Evolutionary conservation across 2,329 filamentous ascomycete genomes (phyloP).

Genomic region (Fusarium avenaceum): DNA sequence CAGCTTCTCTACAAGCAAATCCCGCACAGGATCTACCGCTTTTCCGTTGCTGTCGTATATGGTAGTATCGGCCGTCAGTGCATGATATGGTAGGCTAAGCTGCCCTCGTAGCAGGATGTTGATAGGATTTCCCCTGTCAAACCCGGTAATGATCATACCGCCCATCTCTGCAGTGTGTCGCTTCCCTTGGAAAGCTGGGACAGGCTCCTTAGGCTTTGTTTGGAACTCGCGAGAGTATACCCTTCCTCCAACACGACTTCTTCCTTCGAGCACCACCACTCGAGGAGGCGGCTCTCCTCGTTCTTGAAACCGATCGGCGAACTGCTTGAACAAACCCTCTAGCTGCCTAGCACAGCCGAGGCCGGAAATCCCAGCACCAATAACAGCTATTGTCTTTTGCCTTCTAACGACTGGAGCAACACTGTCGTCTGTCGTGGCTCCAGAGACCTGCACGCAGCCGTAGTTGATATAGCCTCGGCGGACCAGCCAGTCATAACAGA

Average conservation of each 20-base stretch:
- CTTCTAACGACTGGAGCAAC: slow-evolving; percentile 57
- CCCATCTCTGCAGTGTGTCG: slow-evolving; percentile 94
- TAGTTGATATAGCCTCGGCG: slow-evolving; percentile 97
- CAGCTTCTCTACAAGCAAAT: slow-evolving; percentile 87
- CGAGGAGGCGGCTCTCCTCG: slow-evolving; percentile 77
- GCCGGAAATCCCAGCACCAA: slow-evolving; percentile 95
- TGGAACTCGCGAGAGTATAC: slow-evolving; percentile 85
- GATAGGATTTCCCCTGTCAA: slow-evolving; percentile 93
- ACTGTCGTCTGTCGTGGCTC: slow-evolving; percentile 59
- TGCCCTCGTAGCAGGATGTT: slow-evolving; percentile 93
- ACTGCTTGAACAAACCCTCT: slow-evolving; percentile 86
- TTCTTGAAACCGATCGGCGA: slow-evolving; percentile 75
- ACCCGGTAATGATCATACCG: slow-evolving; percentile 97
- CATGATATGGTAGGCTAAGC: slow-evolving; percentile 86
- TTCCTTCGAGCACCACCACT: slow-evolving; percentile 87
- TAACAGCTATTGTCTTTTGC: slow-evolving; percentile 82
- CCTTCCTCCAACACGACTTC: slow-evolving; percentile 87
- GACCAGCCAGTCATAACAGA: slow-evolving; percentile 93
- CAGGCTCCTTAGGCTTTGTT: slow-evolving; percentile 68
- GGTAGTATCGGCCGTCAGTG: slow-evolving; percentile 82
- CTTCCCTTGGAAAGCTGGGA: slow-evolving; percentile 66
- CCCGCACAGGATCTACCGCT: slow-evolving; percentile 81
- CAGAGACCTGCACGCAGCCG: slow-evolving; percentile 80
- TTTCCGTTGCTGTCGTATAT: slow-evolving; percentile 88
- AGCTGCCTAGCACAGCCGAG: slow-evolving; percentile 92